Percentiles rank a stretch among this genome's conserved stretches.
phyloP scores from a whole-genome alignment of 2,329 filamentous ascomycete genomes.

The Cercospora citrullina region DNA sequence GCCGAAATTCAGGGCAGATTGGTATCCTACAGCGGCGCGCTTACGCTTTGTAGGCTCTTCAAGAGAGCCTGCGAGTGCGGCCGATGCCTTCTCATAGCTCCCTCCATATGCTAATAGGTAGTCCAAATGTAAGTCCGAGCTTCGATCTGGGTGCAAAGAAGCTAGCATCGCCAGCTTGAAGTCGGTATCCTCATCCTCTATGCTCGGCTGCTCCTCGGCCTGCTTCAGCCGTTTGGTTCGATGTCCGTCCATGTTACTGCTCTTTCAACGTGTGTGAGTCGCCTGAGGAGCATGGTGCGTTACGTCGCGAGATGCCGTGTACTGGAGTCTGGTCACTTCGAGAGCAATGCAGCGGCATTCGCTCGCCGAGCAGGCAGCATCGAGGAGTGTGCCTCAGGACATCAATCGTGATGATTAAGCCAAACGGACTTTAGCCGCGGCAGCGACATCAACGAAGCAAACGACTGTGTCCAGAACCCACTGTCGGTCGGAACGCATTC shows the following conservation, averaged over 20 bases:
- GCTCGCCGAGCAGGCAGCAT: not conserved
- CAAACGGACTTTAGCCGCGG: constrained; percentile 8
- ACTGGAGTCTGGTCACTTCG: not conserved
- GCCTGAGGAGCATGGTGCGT: not conserved
- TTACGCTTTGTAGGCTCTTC: constrained; percentile 39
- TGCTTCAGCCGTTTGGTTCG: constrained; percentile 27
- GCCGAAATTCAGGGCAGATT: constrained; percentile 44
- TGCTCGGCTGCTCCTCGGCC: constrained; percentile 12
- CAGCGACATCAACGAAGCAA: constrained; percentile 4
- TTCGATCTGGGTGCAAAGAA: constrained; percentile 68
- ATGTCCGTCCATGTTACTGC: constrained; percentile 21
- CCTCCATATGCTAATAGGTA: constrained; percentile 76
- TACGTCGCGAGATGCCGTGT: not conserved
- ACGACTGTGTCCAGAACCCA: not conserved
- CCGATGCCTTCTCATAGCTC: constrained; percentile 65
- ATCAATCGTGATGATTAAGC: not conserved
- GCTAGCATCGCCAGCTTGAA: constrained; percentile 81
- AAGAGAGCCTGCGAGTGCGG: constrained; percentile 48
- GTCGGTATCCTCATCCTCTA: constrained; percentile 74
- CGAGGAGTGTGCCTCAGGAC: not conserved
- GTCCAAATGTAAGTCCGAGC: constrained; percentile 72
- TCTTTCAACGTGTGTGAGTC: not conserved
- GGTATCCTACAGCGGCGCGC: constrained; percentile 41
- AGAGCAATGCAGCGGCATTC: not conserved
- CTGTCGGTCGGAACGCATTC: not conserved